A percentile compares a stretch with the other conserved stretches of the same genome.
These are phyloP conservation scores for Gossypium davidsonii DNA, from an alignment of 441 rosid species.

Conservation along the genomic window DNA sequence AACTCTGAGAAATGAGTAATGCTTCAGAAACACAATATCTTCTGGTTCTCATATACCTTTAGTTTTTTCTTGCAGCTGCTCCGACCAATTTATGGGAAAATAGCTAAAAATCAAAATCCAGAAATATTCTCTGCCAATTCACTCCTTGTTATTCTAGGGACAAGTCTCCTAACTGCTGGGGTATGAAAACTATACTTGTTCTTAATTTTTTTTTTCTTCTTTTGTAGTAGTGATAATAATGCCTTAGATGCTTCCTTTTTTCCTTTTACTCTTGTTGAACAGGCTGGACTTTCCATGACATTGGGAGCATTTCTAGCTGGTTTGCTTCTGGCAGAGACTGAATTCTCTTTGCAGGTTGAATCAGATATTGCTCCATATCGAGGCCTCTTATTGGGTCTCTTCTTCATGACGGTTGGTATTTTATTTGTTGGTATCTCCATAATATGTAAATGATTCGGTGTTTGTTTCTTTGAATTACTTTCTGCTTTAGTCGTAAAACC, in stretches of 20 bases:
- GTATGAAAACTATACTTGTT: conserved; percentile 36
- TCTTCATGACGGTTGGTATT: conserved; percentile 93
- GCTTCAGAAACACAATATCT: not conserved
- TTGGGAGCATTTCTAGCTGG: conserved; percentile 98
- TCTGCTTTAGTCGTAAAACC: not conserved
- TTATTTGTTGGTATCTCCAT: conserved; percentile 2
- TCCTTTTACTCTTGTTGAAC: conserved; percentile 23
- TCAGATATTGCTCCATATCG: conserved; percentile 99
- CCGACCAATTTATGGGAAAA: conserved; percentile 93
- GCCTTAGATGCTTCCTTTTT: conserved; percentile 11
- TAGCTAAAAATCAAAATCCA: conserved; percentile 95
- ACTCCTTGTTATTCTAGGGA: conserved; percentile 90
- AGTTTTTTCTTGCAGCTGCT: conserved; percentile 61
- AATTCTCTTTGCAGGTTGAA: conserved; percentile 98
- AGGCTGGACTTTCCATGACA: conserved; percentile 99
- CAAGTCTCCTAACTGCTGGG: conserved; percentile 97
- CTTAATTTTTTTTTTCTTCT: not conserved
- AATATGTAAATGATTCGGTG: not conserved
- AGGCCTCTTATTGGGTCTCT: conserved; percentile 94
- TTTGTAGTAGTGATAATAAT: not conserved
- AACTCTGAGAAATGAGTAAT: conserved; percentile 8
- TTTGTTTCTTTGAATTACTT: not conserved
- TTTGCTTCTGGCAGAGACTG: conserved; percentile 97
- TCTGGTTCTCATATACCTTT: conserved; percentile 9
- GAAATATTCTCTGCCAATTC: conserved; percentile 98